Conservation (phyloP, 2,329 filamentous ascomycete species). For the Diplodia sapinea region DNA sequence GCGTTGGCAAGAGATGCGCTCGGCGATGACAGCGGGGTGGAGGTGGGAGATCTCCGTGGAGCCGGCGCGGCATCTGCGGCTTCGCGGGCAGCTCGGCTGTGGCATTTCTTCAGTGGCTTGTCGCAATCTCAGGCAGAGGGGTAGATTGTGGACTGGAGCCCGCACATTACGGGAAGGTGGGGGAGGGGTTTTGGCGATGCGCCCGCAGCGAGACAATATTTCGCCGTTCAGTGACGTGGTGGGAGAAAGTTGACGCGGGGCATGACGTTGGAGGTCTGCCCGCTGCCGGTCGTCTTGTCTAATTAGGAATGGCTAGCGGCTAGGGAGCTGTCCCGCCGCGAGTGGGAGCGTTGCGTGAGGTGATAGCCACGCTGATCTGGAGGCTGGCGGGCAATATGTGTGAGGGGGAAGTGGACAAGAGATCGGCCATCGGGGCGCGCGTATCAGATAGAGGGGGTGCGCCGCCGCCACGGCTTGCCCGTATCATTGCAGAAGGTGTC, state of each 20-base stretch:
- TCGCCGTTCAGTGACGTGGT: conserved; percentile 21
- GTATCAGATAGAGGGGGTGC: conserved; percentile 18
- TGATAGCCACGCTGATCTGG: conserved; percentile 10
- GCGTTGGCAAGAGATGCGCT: background rate
- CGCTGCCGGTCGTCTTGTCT: conserved; percentile 26
- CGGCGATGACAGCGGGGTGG: conserved; percentile 1
- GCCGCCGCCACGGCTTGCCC: conserved; percentile 14
- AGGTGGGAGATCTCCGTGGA: conserved; percentile 24
- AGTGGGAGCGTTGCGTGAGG: conserved; percentile 16
- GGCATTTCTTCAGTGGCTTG: conserved; percentile 26
- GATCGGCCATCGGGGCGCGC: conserved; percentile 20
- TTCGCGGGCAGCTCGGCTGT: conserved; percentile 24
- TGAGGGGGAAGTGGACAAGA: conserved; percentile 21
- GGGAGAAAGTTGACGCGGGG: conserved; percentile 22
- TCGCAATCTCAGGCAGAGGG: conserved; percentile 1
- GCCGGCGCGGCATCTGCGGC: conserved; percentile 28
- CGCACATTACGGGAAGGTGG: conserved; percentile 20
- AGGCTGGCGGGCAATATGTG: conserved; percentile 13
- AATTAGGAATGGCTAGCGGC: conserved; percentile 19
- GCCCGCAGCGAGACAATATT: background rate
- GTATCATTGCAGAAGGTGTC: background rate
- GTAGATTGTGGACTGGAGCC: conserved; percentile 13
- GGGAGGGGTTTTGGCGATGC: conserved; percentile 17
- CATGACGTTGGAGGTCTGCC: conserved; percentile 19
- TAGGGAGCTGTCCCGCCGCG: background rate